These are phyloP conservation scores for Aspergillus chevalieri DNA, from an alignment of 2,329 filamentous ascomycete genomes.

Conservation along the genomic window DNA sequence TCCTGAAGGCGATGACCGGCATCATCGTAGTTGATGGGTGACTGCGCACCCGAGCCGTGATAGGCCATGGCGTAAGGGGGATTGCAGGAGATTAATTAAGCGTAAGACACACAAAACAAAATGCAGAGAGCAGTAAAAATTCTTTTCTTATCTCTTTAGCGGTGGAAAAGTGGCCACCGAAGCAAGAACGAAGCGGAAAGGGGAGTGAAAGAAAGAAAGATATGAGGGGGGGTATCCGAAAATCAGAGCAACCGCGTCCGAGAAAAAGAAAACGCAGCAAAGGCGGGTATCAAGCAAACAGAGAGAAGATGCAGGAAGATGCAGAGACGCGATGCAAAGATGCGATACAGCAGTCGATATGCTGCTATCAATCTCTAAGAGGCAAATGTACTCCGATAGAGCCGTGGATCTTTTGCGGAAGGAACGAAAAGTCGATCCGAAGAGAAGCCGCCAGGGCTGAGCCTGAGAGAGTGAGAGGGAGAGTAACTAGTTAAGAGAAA, in stretches of 20 bases:
- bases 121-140: constrained; percentile 6
- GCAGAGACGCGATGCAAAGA: too few relatives aligned
- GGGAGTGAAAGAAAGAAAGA: constrained; percentile 15
- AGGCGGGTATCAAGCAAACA: neutral
- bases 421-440: constrained; percentile 3
- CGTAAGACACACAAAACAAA: constrained; percentile 5
- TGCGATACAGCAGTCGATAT: neutral
- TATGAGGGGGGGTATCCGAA: constrained; percentile 4
- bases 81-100: neutral
- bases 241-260: constrained; percentile 5
- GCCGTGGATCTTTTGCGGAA: neutral
- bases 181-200: constrained; percentile 14
- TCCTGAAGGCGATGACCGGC: constrained; percentile 63
- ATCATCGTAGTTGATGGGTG: constrained; percentile 50
- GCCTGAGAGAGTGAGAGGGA: neutral
- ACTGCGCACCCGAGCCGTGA: constrained; percentile 48
- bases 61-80: constrained; percentile 54
- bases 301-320: neutral
- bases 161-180: neutral
- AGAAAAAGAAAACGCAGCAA: neutral
- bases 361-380: too few relatives aligned
- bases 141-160: neutral
- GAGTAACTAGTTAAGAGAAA: too few relatives aligned
- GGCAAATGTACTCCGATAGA: neutral
- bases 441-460: constrained; percentile 8